Percentiles rank a stretch among this genome's conserved stretches.
phyloP scores from a whole-genome alignment of 208 protist species.

The Crithidia bombi region DNA sequence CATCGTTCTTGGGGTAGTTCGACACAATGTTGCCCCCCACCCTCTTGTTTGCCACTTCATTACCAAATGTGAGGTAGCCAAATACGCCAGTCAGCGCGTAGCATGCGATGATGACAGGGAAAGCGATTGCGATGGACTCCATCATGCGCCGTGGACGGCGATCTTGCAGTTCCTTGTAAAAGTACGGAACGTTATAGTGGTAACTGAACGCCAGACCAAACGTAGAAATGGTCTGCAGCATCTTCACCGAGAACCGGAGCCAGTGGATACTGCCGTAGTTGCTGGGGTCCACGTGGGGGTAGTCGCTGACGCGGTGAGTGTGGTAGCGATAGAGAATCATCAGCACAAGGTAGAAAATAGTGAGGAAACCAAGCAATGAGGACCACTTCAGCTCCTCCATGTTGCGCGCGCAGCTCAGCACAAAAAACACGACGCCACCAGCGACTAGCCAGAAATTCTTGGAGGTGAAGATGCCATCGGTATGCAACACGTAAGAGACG shows the following conservation, averaged over 20 bases:
- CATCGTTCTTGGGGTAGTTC: constrained; percentile 64
- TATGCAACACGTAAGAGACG: constrained; percentile 35
- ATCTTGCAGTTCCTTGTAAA: constrained; percentile 76
- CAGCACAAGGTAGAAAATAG: constrained; percentile 85
- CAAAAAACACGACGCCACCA: constrained; percentile 72
- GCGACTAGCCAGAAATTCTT: constrained; percentile 57
- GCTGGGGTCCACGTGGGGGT: constrained; percentile 47
- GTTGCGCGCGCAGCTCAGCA: constrained; percentile 69
- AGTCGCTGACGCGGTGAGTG: constrained; percentile 41
- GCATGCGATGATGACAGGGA: constrained; percentile 65
- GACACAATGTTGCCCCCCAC: constrained; percentile 71
- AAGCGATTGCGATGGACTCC: constrained; percentile 56
- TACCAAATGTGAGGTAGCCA: constrained; percentile 79
- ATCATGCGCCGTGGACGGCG: constrained; percentile 62
- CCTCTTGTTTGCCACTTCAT: constrained; percentile 32
- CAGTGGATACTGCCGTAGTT: constrained; percentile 48
- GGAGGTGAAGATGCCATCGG: constrained; percentile 37
- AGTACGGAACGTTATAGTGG: constrained; percentile 83
- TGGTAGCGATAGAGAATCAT: constrained; percentile 59
- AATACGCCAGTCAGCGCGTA: constrained; percentile 63
- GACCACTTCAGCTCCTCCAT: constrained; percentile 89
- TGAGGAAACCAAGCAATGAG: constrained; percentile 79
- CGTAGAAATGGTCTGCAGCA: constrained; percentile 60
- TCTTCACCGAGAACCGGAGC: constrained; percentile 30
- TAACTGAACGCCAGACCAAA: constrained; percentile 72